These are phyloP conservation scores for Panus rudis DNA, from an alignment of 768 basidiomycete species.

Conservation along the genomic window DNA sequence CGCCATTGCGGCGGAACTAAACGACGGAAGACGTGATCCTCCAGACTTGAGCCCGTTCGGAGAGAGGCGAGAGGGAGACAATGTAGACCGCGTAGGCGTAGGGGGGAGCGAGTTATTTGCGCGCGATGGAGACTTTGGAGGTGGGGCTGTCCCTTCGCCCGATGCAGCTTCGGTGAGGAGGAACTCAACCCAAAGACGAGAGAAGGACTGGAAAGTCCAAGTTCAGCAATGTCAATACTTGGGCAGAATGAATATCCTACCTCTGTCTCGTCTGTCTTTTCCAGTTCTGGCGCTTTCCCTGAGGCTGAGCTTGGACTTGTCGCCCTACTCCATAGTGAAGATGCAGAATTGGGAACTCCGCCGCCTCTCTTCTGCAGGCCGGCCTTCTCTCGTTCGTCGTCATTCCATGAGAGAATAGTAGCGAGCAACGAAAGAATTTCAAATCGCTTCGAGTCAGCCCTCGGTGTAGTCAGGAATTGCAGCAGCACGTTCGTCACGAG, in stretches of 20 bases:
- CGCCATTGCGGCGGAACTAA: slow-evolving; percentile 29
- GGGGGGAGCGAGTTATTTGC: slow-evolving; percentile 33
- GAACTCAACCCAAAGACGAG: slow-evolving; percentile 96
- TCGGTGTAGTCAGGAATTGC: slow-evolving; percentile 82
- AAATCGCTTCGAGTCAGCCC: slow-evolving; percentile 90
- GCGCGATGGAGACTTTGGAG: slow-evolving; percentile 20
- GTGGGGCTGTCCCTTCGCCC: slow-evolving; percentile 26
- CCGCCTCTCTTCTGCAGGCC: slow-evolving; percentile 60
- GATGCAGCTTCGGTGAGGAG: slow-evolving; percentile 83
- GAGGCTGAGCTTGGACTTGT: slow-evolving; percentile 27
- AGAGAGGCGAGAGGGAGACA: slow-evolving; percentile 15
- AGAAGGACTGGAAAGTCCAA: slow-evolving; percentile 67
- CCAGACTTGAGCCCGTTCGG: slow-evolving; percentile 24
- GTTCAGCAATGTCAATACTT: neutral
- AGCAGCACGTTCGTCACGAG: slow-evolving; percentile 93
- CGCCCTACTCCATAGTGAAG: slow-evolving; percentile 22
- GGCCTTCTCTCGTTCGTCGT: slow-evolving; percentile 85
- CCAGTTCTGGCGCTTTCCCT: slow-evolving; percentile 47
- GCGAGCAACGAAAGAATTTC: slow-evolving; percentile 90
- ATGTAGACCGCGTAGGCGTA: slow-evolving; percentile 17
- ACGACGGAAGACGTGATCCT: slow-evolving; percentile 33
- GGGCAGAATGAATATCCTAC: slow-evolving; percentile 32
- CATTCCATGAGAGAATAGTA: slow-evolving; percentile 89
- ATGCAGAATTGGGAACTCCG: slow-evolving; percentile 10
- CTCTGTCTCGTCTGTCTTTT: slow-evolving; percentile 82